These are phyloP conservation scores for Notholithocarpus densiflorus DNA, from an alignment of 306 rosid genomes.

Conservation along the genomic window DNA sequence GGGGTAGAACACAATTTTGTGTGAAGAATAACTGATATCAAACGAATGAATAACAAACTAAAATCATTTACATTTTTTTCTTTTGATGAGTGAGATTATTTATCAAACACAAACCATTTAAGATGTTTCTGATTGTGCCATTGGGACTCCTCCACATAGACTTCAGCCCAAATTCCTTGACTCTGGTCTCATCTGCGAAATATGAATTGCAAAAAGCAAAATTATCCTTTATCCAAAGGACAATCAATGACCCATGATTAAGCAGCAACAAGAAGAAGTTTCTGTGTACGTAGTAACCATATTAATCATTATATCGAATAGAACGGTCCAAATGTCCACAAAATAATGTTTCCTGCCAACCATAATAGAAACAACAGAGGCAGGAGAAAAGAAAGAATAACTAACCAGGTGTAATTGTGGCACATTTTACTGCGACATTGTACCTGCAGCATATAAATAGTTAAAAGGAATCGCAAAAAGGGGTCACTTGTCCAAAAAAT, in stretches of 20 bases:
- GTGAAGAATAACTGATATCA: background rate
- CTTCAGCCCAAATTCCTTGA: slow-evolving; percentile 91
- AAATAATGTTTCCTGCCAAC: background rate
- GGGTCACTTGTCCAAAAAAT: too few species aligned
- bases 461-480: slow-evolving; percentile 2
- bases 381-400: slow-evolving; percentile 17
- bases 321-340: background rate
- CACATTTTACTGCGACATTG: slow-evolving; percentile 96
- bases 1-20: background rate
- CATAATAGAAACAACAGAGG: background rate
- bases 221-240: background rate
- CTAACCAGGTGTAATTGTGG: slow-evolving; percentile 95
- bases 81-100: background rate
- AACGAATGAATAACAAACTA: slow-evolving; percentile 7
- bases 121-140: slow-evolving; percentile 91
- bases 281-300: slow-evolving; percentile 1
- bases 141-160: slow-evolving; percentile 99
- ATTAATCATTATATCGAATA: background rate
- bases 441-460: slow-evolving; percentile 48
- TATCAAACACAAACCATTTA: slow-evolving; percentile 58
- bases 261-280: slow-evolving; percentile 14
- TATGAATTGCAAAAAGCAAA: slow-evolving; percentile 12
- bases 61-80: slow-evolving; percentile 8
- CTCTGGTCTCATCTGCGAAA: slow-evolving; percentile 83
- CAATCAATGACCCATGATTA: slow-evolving; percentile 1